Evolutionary conservation across 805 yeast genomes (phyloP).

Genomic region (Sugiyamaella valdiviana): DNA sequence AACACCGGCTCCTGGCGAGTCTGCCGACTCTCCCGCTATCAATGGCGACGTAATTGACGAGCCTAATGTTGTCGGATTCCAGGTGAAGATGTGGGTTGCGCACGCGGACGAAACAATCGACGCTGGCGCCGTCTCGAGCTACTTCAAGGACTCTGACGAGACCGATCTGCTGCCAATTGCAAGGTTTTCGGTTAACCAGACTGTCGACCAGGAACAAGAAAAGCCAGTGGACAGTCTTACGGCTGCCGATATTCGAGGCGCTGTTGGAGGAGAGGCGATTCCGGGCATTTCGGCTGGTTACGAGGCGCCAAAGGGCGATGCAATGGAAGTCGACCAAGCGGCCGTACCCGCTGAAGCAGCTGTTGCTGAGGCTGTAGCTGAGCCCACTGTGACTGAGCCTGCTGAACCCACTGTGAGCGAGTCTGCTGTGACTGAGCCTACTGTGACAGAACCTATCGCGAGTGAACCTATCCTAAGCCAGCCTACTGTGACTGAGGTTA

Average conservation of each 20-base stretch:
- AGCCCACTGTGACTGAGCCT: background rate
- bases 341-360: background rate
- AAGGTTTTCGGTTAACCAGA: conserved; percentile 19
- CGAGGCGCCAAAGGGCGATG: conserved; percentile 24
- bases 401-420: background rate
- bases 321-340: conserved; percentile 17
- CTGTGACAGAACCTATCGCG: background rate
- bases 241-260: conserved; percentile 48
- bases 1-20: conserved; percentile 4
- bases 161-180: conserved; percentile 43
- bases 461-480: background rate
- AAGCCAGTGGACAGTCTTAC: conserved; percentile 32
- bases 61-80: conserved; percentile 21
- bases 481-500: conserved; percentile 1
- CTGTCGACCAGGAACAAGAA: conserved; percentile 17
- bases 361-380: background rate
- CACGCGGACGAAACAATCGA: conserved; percentile 15
- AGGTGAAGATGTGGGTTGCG: conserved; percentile 33
- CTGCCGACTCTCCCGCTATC: conserved; percentile 6
- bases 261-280: conserved; percentile 45
- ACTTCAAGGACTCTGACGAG: conserved; percentile 33
- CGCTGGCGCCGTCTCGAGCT: conserved; percentile 16
- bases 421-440: conserved; percentile 1
- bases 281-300: conserved; percentile 36
- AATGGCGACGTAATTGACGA: conserved; percentile 15